A percentile compares a stretch with the other conserved stretches of the same genome.
phyloP scores from a whole-genome alignment of 2,329 filamentous ascomycete species.

The Fusarium ambrosium region DNA sequence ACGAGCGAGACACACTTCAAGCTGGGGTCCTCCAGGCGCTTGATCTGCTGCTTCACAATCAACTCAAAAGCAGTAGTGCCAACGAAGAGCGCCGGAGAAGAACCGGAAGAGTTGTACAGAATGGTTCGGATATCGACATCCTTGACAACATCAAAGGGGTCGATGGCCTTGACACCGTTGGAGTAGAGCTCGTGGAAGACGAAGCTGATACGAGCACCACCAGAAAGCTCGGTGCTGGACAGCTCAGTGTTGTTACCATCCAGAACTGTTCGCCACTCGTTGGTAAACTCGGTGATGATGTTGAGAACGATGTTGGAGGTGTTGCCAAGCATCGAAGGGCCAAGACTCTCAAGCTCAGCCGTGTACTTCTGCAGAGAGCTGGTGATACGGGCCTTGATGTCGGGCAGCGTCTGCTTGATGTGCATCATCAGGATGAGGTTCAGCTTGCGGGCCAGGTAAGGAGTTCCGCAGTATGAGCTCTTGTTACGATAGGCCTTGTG shows the following conservation, averaged over 20 bases:
- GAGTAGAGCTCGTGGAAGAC: slow-evolving; percentile 99
- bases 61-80: slow-evolving; percentile 98
- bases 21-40: slow-evolving; percentile 93
- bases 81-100: slow-evolving; percentile 95
- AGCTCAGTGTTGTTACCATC: slow-evolving; percentile 98
- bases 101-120: slow-evolving; percentile 98
- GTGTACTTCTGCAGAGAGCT: slow-evolving; percentile 94
- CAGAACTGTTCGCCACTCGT: slow-evolving; percentile 95
- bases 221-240: slow-evolving; percentile 93
- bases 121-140: slow-evolving; percentile 97
- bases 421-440: slow-evolving; percentile 99
- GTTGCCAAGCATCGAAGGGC: slow-evolving; percentile 96
- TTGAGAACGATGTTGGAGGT: slow-evolving; percentile 96
- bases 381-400: slow-evolving; percentile 98
- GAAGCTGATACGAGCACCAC: slow-evolving; percentile 97
- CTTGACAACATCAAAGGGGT: slow-evolving; percentile 97
- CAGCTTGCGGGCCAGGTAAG: slow-evolving; percentile 94
- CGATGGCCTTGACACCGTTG: slow-evolving; percentile 96
- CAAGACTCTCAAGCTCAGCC: slow-evolving; percentile 83
- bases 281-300: slow-evolving; percentile 98
- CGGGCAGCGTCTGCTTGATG: slow-evolving; percentile 98
- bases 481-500: slow-evolving; percentile 99
- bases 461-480: slow-evolving; percentile 97
- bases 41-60: slow-evolving; percentile 99
- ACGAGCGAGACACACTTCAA: slow-evolving; percentile 97